phyloP scores from a whole-genome alignment of 371 early-diverging fungal species.

The Choanephora cucurbitarum region DNA sequence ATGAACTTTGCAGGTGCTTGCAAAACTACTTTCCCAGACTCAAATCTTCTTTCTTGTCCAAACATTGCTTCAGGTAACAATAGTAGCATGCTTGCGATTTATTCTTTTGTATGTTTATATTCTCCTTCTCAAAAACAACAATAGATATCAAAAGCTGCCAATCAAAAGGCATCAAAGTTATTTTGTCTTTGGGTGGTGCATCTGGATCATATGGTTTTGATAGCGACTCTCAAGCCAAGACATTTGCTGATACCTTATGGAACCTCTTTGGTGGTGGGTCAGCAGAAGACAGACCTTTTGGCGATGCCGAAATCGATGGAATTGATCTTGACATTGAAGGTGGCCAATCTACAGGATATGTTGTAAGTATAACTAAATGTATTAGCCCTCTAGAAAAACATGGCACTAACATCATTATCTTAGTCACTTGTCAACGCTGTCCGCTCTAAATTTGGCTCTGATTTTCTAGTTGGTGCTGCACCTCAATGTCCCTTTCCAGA shows the following conservation, averaged over 20 bases:
- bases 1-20: conserved; percentile 68
- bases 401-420: too few relatives aligned
- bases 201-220: conserved; percentile 62
- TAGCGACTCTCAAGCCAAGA: conserved; percentile 45
- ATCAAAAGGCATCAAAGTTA: conserved; percentile 57
- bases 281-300: conserved; percentile 61
- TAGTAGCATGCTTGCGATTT: not conserved
- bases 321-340: conserved; percentile 76
- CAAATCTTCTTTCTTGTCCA: conserved; percentile 58
- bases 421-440: conserved; percentile 37
- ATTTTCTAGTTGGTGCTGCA: conserved; percentile 61
- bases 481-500: conserved; percentile 81
- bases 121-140: not conserved
- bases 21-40: conserved; percentile 51
- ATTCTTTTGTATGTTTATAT: too few relatives aligned
- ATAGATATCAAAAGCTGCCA: conserved; percentile 69
- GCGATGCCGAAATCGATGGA: conserved; percentile 62
- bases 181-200: conserved; percentile 74
- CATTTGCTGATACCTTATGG: conserved; percentile 66
- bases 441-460: conserved; percentile 46
- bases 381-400: too few relatives aligned
- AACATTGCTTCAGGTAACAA: conserved; percentile 51
- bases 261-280: conserved; percentile 60
- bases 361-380: conserved; percentile 19
- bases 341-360: conserved; percentile 53